Evolutionary conservation across 2,329 filamentous ascomycete species (phyloP), one percentile per base, ranked within the genome.

Genomic region (Xylariomycetidae sp.): DNA sequence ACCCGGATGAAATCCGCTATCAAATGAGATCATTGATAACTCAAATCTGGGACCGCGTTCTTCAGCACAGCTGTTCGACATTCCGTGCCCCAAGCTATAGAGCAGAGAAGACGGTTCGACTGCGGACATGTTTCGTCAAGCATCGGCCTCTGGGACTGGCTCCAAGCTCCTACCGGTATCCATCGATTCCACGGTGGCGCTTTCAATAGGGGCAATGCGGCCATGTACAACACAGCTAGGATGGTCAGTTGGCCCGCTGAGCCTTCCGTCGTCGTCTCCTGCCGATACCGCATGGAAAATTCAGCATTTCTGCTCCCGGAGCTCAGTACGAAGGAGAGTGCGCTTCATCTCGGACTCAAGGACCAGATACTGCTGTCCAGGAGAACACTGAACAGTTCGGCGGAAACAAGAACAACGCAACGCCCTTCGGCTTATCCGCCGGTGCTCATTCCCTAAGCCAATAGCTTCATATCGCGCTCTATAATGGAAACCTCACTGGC

Each of bases 281-380:
- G 72, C 48, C 65, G 65, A 44, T 69, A 78, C 49, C 65, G 76
- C 7, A 63, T 80, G 25, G 68, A 69, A 7, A 70, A 71, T 4
- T 64, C 81, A 47, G 80, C 80, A 0, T 82, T 85, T 49, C 49
- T 82, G n/a, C 66, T 67, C 16, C 77, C 57, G 34, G 53, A 46
- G 8, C 51, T 76, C 36, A 64, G 69, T 37, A 56, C 65, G 6
- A 65, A 67, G 16, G 70, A 72, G 31, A 77, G 76, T 0, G 48
- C 67, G 11, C 61, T 78, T 3, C 82, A 81, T 41, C 46, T 71
- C n/a, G 77, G 77, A 1, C 51, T 77, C 3, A 61, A 63, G 32
- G 74, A 78, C 40, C 72, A 77, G 47, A 58, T 64, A 2, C 37
- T 67, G 0, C 54, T 68, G 64, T 77, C 2, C 62, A 67, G 31